A percentile compares a stretch with the other conserved stretches of the same genome.
phyloP scores from a whole-genome alignment of 352 stramenopile species.

The Thalassiosira exigua region DNA sequence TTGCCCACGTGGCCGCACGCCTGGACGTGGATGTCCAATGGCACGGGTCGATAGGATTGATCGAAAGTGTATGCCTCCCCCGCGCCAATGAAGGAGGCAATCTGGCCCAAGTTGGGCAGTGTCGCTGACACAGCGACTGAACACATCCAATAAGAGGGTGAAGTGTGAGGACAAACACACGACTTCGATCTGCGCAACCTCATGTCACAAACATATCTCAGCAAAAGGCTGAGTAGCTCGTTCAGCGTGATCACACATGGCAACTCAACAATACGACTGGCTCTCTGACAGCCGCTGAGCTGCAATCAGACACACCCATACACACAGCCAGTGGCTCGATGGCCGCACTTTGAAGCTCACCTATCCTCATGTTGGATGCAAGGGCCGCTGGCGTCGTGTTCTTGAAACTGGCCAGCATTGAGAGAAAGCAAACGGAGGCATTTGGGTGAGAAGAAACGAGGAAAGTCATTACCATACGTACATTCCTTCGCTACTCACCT shows the following conservation, averaged over 20 bases:
- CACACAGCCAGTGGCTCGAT: too few species aligned
- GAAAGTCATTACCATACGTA: too few species aligned
- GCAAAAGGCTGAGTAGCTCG: too few species aligned
- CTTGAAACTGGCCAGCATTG: constrained; percentile 45
- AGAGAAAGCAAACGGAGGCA: constrained; percentile 7
- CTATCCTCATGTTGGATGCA: constrained; percentile 87
- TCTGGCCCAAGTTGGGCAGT: constrained; percentile 93
- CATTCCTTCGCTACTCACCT: constrained; percentile 47
- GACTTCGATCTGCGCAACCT: too few species aligned
- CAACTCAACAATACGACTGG: too few species aligned
- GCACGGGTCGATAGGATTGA: constrained; percentile 96
- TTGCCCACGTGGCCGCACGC: constrained; percentile 63
- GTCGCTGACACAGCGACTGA: constrained; percentile 93
- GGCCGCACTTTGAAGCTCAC: too few species aligned
- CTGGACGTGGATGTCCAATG: constrained; percentile 88
- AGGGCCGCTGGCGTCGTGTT: constrained; percentile 62
- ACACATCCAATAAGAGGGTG: constrained; percentile 62
- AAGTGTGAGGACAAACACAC: too few species aligned
- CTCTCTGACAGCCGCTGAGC: too few species aligned
- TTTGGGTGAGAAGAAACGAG: too few species aligned
- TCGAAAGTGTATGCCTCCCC: constrained; percentile 94
- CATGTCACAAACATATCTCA: too few species aligned
- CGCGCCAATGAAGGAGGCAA: constrained; percentile 95
- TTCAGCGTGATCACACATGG: too few species aligned
- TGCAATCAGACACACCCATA: too few species aligned